phyloP scores from a whole-genome alignment of 768 basidiomycete genomes.

The Mycena leptocephala region DNA sequence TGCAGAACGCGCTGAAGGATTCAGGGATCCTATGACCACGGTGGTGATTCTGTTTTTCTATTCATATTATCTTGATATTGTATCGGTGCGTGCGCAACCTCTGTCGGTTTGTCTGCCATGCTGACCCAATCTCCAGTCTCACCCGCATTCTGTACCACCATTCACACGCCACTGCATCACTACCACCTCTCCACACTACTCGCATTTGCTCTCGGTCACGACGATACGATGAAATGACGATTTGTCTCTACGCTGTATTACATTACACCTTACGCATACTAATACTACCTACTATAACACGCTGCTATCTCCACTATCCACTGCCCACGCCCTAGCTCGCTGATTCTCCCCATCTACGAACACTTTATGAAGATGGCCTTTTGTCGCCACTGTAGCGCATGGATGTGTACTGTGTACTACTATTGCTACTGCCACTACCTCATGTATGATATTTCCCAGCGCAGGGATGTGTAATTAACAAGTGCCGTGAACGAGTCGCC shows the following conservation, averaged over 20 bases:
- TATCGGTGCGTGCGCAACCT: conserved; percentile 16
- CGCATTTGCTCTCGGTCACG: conserved; percentile 7
- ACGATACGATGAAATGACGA: background rate
- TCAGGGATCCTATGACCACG: conserved; percentile 79
- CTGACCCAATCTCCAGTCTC: conserved; percentile 2
- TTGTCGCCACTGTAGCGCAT: background rate
- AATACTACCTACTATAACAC: background rate
- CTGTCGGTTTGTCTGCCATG: background rate
- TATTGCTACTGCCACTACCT: background rate
- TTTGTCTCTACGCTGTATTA: background rate
- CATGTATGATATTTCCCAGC: background rate
- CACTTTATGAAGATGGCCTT: background rate
- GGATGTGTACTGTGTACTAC: conserved; percentile 20
- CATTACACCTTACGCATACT: background rate
- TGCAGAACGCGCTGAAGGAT: conserved; percentile 90
- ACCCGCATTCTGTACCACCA: conserved; percentile 32
- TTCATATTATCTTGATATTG: conserved; percentile 25
- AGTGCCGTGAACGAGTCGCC: background rate
- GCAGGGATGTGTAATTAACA: background rate
- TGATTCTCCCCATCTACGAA: conserved; percentile 18
- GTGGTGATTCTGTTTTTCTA: background rate
- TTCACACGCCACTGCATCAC: conserved; percentile 27
- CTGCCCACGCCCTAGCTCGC: background rate
- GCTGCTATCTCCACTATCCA: background rate
- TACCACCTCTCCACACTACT: background rate